Evolutionary conservation across 495 filamentous ascomycete genomes (phyloP).

Genomic region (Bathelium albidoporum): DNA sequence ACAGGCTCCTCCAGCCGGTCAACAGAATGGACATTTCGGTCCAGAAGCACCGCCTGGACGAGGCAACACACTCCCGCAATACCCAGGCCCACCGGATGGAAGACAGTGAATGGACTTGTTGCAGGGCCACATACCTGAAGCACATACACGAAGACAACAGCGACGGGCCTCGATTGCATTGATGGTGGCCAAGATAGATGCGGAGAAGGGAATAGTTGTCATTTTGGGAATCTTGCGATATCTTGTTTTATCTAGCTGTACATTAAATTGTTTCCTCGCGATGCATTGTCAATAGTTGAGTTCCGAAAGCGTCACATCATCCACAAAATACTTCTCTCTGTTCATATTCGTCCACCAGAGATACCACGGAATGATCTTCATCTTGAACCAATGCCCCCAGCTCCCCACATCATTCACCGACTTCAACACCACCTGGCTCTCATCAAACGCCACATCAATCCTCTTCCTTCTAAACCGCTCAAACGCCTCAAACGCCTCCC

Average conservation of each 20-base stretch:
- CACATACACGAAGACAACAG: no score
- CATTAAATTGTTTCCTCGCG: no score
- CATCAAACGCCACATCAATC: constrained; percentile 44
- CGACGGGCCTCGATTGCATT: no score
- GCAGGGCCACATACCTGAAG: no score
- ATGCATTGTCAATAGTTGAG: constrained; percentile 17
- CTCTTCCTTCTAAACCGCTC: constrained; percentile 39
- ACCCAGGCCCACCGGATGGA: not conserved
- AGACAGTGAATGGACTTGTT: not conserved
- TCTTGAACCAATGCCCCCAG: constrained; percentile 32
- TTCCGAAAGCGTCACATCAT: constrained; percentile 25
- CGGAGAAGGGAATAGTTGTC: not conserved
- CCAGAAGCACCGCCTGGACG: not conserved
- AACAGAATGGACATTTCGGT: not conserved
- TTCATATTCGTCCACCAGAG: constrained; percentile 25
- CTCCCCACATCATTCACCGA: constrained; percentile 34
- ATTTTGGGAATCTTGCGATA: not conserved
- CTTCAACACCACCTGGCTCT: constrained; percentile 37
- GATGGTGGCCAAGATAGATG: no score
- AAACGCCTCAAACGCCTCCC: constrained; percentile 42
- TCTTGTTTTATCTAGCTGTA: no score
- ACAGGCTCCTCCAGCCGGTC: not conserved
- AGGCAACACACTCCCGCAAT: not conserved
- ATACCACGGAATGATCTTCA: constrained; percentile 28
- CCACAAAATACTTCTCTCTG: constrained; percentile 26